A percentile compares a stretch with the other conserved stretches of the same genome.
Conservation (phyloP, 495 filamentous ascomycete genomes). For the Neurospora pannonica region DNA sequence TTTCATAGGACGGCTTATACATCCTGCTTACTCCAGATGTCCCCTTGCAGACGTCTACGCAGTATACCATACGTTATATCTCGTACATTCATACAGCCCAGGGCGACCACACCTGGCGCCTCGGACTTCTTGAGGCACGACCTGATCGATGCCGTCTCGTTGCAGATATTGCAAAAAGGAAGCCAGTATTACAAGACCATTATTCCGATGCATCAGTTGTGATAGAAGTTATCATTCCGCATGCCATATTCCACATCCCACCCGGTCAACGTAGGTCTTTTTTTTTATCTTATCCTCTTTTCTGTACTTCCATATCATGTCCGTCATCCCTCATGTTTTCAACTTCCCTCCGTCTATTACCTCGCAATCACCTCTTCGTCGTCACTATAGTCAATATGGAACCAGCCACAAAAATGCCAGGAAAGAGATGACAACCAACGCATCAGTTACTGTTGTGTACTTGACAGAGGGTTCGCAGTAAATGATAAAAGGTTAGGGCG, state of each 20-base stretch:
- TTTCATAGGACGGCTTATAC: background rate
- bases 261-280: background rate
- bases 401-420: constrained; percentile 4
- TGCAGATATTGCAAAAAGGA: constrained; percentile 4
- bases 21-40: background rate
- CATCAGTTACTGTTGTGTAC: constrained; percentile 1
- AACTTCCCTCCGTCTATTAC: background rate
- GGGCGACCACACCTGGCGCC: background rate
- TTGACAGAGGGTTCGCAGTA: background rate
- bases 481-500: background rate
- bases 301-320: background rate
- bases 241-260: constrained; percentile 11
- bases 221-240: constrained; percentile 4
- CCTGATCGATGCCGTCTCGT: background rate
- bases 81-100: background rate
- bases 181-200: background rate
- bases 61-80: background rate
- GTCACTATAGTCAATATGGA: background rate
- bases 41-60: constrained; percentile 4
- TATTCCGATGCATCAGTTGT: constrained; percentile 7
- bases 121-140: background rate
- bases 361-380: background rate
- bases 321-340: background rate
- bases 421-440: constrained; percentile 9
- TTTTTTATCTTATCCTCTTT: background rate